These are phyloP conservation scores for Penicillium frequentans DNA, from an alignment of 2,329 filamentous ascomycete genomes.

Conservation along the genomic window DNA sequence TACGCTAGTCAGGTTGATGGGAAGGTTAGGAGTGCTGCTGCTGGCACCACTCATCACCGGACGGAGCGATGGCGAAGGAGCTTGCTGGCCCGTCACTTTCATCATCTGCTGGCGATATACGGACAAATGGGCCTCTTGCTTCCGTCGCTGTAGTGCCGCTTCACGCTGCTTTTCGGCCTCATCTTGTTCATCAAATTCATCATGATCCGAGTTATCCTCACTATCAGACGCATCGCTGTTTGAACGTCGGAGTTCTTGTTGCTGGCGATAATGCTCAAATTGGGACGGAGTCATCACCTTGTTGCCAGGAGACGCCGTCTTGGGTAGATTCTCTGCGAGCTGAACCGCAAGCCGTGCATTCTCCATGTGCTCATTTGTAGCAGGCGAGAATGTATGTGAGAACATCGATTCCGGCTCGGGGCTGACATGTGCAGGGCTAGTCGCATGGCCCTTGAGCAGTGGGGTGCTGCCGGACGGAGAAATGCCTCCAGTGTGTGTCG, in stretches of 20 bases:
- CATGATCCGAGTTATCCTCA: constrained; percentile 57
- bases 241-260: constrained; percentile 67
- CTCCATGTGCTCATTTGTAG: constrained; percentile 20
- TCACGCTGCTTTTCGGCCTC: constrained; percentile 73
- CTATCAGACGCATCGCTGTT: constrained; percentile 49
- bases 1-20: constrained; percentile 38
- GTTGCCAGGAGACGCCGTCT: constrained; percentile 48
- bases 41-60: constrained; percentile 56
- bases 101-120: constrained; percentile 95
- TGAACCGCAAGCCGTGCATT: constrained; percentile 48
- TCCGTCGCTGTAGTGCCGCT: constrained; percentile 73
- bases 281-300: constrained; percentile 90
- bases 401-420: constrained; percentile 16
- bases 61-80: constrained; percentile 52
- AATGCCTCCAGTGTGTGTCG: constrained; percentile 21
- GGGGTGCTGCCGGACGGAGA: constrained; percentile 28
- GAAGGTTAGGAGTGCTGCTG: constrained; percentile 64
- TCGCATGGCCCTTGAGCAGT: constrained; percentile 20
- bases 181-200: constrained; percentile 74
- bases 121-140: constrained; percentile 86
- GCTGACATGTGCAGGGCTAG: constrained; percentile 10
- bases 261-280: constrained; percentile 75
- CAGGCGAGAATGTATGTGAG: constrained; percentile 13
- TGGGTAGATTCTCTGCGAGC: constrained; percentile 41
- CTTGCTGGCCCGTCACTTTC: constrained; percentile 81